phyloP scores from a whole-genome alignment of 805 yeast species.

The Lipomyces starkeyi region DNA sequence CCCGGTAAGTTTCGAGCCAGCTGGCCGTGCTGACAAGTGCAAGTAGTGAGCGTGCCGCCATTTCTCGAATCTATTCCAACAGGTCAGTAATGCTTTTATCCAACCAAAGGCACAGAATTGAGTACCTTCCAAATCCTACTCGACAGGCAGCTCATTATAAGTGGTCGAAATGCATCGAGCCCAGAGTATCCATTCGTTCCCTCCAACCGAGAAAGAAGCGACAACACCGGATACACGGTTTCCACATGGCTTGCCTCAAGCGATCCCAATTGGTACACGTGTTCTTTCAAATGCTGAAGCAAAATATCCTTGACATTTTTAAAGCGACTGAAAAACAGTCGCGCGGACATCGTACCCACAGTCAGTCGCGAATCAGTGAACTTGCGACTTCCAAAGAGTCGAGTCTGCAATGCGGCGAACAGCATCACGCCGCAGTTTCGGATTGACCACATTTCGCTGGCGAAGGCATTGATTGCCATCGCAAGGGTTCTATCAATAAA shows the following conservation, averaged over 20 bases:
- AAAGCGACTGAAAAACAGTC: slow-evolving; percentile 73
- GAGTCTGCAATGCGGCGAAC: slow-evolving; percentile 80
- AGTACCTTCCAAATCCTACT: slow-evolving; percentile 68
- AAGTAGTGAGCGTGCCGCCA: slow-evolving; percentile 76
- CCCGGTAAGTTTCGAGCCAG: slow-evolving; percentile 43
- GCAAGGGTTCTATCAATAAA: slow-evolving; percentile 64
- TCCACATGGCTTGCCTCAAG: slow-evolving; percentile 53
- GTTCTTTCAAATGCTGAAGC: slow-evolving; percentile 43
- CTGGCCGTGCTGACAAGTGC: slow-evolving; percentile 52
- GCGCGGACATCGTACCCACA: slow-evolving; percentile 54
- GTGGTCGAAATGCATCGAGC: slow-evolving; percentile 57
- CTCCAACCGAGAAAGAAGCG: slow-evolving; percentile 71
- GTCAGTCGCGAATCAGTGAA: slow-evolving; percentile 43
- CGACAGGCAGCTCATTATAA: slow-evolving; percentile 56
- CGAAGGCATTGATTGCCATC: slow-evolving; percentile 66
- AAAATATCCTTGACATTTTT: slow-evolving; percentile 59
- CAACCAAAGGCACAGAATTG: neutral
- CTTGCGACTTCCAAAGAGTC: slow-evolving; percentile 71
- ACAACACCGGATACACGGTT: slow-evolving; percentile 74
- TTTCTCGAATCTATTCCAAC: slow-evolving; percentile 61
- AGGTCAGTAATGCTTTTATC: neutral
- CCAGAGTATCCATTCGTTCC: slow-evolving; percentile 62
- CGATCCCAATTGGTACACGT: slow-evolving; percentile 37
- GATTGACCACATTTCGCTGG: slow-evolving; percentile 78
- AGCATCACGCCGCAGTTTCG: slow-evolving; percentile 94